Evolutionary conservation across 768 basidiomycete genomes (phyloP).

Genomic region (Lepiota brunneoincarnata): DNA sequence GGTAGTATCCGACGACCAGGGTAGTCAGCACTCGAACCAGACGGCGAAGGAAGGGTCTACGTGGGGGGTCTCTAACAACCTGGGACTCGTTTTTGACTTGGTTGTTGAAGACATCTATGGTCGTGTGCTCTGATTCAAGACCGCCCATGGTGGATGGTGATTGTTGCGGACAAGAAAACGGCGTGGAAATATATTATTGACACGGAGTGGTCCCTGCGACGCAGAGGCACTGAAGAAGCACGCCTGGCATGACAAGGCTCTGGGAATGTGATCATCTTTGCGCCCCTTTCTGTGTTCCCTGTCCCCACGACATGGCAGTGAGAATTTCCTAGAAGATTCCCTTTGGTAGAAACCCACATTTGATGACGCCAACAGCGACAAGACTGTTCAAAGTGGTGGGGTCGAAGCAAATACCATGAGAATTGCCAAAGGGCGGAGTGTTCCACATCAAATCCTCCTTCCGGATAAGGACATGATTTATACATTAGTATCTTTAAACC

Average conservation of each 20-base stretch:
- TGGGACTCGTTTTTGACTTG: slow-evolving; percentile 5
- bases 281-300: no score
- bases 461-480: slow-evolving; percentile 93
- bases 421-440: slow-evolving; percentile 88
- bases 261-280: background rate
- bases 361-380: slow-evolving; percentile 90
- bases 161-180: background rate
- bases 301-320: no score
- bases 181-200: slow-evolving; percentile 2
- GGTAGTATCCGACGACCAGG: background rate
- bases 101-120: background rate
- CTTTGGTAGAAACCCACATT: slow-evolving; percentile 89
- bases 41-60: background rate
- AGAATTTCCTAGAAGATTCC: no score
- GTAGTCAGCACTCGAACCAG: background rate
- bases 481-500: slow-evolving; percentile 79
- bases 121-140: background rate
- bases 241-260: background rate
- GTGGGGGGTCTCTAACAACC: background rate
- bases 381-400: slow-evolving; percentile 74
- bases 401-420: slow-evolving; percentile 62
- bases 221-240: background rate
- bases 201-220: background rate
- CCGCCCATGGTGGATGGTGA: background rate
- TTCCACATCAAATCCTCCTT: slow-evolving; percentile 89